Percentiles rank a stretch among this genome's conserved stretches.
Conservation (phyloP, 1,284 basidiomycete genomes). For the Albatrellus sp. region DNA sequence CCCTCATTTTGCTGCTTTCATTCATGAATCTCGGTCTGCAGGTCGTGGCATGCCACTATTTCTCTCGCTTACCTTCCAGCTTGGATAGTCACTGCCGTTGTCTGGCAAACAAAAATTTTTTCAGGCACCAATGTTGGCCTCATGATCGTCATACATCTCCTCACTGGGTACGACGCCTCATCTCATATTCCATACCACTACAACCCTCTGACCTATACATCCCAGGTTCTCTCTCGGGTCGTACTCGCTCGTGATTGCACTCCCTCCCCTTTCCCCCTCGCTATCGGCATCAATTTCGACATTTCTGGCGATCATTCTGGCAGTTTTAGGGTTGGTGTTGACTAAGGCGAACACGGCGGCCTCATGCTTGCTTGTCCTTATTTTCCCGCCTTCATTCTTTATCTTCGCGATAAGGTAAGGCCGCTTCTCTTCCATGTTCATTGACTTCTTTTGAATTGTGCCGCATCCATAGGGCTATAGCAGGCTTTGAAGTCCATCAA, state of each 20-base stretch:
- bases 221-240: no score
- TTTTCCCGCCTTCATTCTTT: slow-evolving; percentile 69
- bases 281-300: slow-evolving; percentile 60
- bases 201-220: no score
- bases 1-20: neutral
- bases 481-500: slow-evolving; percentile 51
- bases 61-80: slow-evolving; percentile 47
- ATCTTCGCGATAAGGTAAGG: slow-evolving; percentile 63
- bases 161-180: no score
- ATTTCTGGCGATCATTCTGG: slow-evolving; percentile 51
- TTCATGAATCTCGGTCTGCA: slow-evolving; percentile 14
- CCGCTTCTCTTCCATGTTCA: no score
- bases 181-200: no score
- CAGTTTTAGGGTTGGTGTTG: slow-evolving; percentile 56
- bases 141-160: slow-evolving; percentile 50
- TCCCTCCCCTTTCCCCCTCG: no score
- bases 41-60: slow-evolving; percentile 56
- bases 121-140: slow-evolving; percentile 45
- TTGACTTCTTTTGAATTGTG: no score
- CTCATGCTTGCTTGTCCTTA: slow-evolving; percentile 49
- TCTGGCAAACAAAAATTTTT: slow-evolving; percentile 60
- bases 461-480: slow-evolving; percentile 51
- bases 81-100: slow-evolving; percentile 50
- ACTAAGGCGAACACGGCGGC: slow-evolving; percentile 29
- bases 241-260: no score